Conservation (phyloP, 257 asterid species). For the Solanum pimpinellifolium region DNA sequence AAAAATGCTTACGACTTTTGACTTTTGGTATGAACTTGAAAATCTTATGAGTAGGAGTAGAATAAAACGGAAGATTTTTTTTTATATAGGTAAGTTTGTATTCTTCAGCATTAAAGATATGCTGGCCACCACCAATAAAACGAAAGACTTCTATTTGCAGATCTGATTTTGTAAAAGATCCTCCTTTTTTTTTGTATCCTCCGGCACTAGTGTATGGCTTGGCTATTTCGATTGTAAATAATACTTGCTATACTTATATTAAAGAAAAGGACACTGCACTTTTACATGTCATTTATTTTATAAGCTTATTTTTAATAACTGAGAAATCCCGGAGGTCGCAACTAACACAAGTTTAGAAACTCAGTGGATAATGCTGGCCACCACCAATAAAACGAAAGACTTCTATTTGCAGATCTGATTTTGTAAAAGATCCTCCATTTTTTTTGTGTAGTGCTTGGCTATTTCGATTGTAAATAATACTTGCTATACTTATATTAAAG, state of each 20-base stretch:
- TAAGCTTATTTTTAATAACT: neutral
- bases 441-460: neutral
- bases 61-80: neutral
- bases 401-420: neutral
- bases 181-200: neutral
- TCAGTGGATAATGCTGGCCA: neutral
- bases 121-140: no score
- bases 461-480: neutral
- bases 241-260: neutral
- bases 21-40: neutral
- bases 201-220: neutral
- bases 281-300: neutral
- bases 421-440: neutral
- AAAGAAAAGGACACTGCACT: neutral
- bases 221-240: neutral
- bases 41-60: neutral
- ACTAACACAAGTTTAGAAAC: neutral
- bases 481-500: neutral
- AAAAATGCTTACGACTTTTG: neutral
- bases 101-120: no score
- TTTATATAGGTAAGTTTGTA: neutral
- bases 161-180: neutral
- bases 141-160: neutral
- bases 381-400: no score
- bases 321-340: neutral